These are phyloP conservation scores for Spathaspora arborariae DNA, from an alignment of 805 yeast species.

Conservation along the genomic window DNA sequence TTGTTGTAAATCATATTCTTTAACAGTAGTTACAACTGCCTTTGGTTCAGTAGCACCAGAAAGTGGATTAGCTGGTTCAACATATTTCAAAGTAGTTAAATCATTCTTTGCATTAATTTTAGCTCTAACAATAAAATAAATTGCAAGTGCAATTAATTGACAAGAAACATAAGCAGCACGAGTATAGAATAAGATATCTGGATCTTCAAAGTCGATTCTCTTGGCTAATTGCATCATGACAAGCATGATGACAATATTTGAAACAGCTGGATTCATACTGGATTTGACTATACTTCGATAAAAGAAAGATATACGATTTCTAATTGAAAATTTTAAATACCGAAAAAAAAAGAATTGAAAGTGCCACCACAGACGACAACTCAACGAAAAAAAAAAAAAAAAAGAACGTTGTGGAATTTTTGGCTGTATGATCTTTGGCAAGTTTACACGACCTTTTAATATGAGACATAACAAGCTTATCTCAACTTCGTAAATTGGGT, in stretches of 20 bases:
- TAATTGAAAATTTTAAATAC: background rate
- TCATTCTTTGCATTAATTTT: conserved; percentile 75
- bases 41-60: conserved; percentile 69
- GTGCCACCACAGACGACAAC: background rate
- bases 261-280: conserved; percentile 79
- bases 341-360: background rate
- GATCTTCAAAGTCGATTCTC: conserved; percentile 84
- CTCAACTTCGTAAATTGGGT: too few relatives aligned
- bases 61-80: conserved; percentile 79
- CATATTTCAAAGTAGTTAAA: conserved; percentile 86
- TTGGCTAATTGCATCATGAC: conserved; percentile 95
- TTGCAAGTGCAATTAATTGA: conserved; percentile 57
- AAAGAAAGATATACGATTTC: background rate
- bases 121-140: conserved; percentile 63
- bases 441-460: background rate
- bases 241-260: conserved; percentile 86
- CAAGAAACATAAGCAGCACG: conserved; percentile 69
- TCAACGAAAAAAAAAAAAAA: background rate
- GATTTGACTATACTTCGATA: background rate
- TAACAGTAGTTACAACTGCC: conserved; percentile 85
- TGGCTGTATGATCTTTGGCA: background rate
- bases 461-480: too few relatives aligned
- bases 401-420: background rate
- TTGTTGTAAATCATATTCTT: conserved; percentile 91
- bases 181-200: conserved; percentile 65